A percentile compares a stretch with the other conserved stretches of the same genome.
phyloP scores from a whole-genome alignment of 768 basidiomycete genomes.

The Pleurotus djamor region DNA sequence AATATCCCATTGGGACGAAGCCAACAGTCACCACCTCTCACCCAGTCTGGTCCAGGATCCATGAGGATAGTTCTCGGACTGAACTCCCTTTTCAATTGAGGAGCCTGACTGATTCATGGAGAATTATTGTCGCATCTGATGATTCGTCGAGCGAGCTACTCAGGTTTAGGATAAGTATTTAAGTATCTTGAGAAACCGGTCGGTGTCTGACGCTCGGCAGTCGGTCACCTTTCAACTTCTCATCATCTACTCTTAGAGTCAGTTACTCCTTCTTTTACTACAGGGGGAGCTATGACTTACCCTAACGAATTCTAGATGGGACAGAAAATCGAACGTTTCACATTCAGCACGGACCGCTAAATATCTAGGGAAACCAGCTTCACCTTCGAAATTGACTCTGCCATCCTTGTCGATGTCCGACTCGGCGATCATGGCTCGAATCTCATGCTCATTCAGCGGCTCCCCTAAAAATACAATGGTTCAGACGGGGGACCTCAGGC shows the following conservation, averaged over 20 bases:
- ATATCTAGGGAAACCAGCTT: neutral
- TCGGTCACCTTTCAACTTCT: neutral
- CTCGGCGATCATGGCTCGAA: slow-evolving; percentile 2
- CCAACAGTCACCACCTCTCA: too few relatives aligned
- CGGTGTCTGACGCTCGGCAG: neutral
- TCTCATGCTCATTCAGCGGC: neutral
- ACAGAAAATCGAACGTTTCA: neutral
- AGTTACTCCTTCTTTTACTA: neutral
- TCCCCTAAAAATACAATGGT: neutral
- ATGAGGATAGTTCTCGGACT: too few relatives aligned
- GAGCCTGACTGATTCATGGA: too few relatives aligned
- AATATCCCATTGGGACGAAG: too few relatives aligned
- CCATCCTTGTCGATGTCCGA: slow-evolving; percentile 1
- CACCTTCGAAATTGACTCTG: slow-evolving; percentile 1
- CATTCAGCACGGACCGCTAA: neutral
- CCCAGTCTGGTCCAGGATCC: too few relatives aligned
- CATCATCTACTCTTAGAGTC: neutral
- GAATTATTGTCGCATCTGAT: too few relatives aligned
- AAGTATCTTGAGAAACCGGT: neutral
- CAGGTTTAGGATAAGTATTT: neutral
- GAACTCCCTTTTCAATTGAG: too few relatives aligned
- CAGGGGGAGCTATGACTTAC: neutral
- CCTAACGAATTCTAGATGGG: neutral
- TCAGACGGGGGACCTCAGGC: neutral
- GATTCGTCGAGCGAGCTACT: neutral